Conservation (phyloP, 495 filamentous ascomycete genomes). For the Diplogelasinospora grovesii region DNA sequence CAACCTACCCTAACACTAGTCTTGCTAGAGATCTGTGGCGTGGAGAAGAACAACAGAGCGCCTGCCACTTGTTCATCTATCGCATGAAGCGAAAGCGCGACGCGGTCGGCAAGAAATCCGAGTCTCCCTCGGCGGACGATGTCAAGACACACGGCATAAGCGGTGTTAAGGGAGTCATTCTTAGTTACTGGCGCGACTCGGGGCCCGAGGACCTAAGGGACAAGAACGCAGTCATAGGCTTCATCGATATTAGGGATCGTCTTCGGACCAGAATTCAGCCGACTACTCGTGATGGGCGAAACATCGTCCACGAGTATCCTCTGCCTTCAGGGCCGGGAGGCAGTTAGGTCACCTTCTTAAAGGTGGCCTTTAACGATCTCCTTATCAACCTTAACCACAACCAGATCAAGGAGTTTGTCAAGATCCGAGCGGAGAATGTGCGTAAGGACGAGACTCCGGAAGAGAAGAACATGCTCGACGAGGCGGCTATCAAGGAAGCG, state of each 20-base stretch:
- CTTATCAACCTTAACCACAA: slow-evolving; percentile 40
- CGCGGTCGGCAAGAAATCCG: no score
- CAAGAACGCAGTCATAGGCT: slow-evolving; percentile 47
- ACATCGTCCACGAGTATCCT: slow-evolving; percentile 32
- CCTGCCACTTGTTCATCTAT: no score
- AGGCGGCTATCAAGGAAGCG: slow-evolving; percentile 33
- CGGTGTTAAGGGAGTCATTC: slow-evolving; percentile 35
- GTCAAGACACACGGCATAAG: slow-evolving; percentile 23
- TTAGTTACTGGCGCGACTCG: slow-evolving; percentile 50
- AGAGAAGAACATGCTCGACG: slow-evolving; percentile 15
- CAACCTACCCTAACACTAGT: no score
- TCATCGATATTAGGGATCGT: slow-evolving; percentile 47
- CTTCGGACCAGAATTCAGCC: slow-evolving; percentile 45
- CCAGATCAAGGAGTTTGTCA: slow-evolving; percentile 50
- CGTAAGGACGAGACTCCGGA: slow-evolving; percentile 22
- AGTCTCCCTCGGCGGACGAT: no score
- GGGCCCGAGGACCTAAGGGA: slow-evolving; percentile 30
- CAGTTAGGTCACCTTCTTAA: slow-evolving; percentile 49
- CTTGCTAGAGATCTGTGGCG: no score
- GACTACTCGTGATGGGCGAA: slow-evolving; percentile 29
- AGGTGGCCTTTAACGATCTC: slow-evolving; percentile 44
- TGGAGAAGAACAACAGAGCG: no score
- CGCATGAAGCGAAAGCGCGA: no score
- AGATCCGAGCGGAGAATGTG: slow-evolving; percentile 34
- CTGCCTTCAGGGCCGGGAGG: slow-evolving; percentile 47